Conservation (phyloP, 1,284 basidiomycete genomes). For the Amylostereum chailletii region DNA sequence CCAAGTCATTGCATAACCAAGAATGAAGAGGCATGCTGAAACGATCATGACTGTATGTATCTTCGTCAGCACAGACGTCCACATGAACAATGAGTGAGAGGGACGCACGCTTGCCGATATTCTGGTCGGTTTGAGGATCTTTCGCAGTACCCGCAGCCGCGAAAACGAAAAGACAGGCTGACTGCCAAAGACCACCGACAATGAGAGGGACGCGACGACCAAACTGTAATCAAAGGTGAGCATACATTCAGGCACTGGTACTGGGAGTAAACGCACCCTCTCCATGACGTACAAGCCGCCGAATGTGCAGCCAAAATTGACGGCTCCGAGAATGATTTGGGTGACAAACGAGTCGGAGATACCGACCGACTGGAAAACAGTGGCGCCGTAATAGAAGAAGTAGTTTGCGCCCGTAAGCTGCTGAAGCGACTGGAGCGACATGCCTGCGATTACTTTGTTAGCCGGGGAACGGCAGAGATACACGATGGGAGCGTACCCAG, state of each 20-base stretch:
- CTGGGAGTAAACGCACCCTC: constrained; percentile 27
- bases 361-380: constrained; percentile 62
- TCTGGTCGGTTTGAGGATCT: constrained; percentile 37
- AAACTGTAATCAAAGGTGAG: constrained; percentile 28
- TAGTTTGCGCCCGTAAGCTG: constrained; percentile 70
- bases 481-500: constrained; percentile 27
- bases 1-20: constrained; percentile 74
- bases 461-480: constrained; percentile 1
- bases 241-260: constrained; percentile 1
- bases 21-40: constrained; percentile 71
- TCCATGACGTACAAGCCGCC: constrained; percentile 66
- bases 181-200: constrained; percentile 66
- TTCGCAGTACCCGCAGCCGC: constrained; percentile 66
- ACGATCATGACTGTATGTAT: constrained; percentile 57
- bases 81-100: neutral
- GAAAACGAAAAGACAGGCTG: constrained; percentile 70
- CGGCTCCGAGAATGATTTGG: constrained; percentile 65
- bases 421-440: constrained; percentile 65
- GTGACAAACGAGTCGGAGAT: constrained; percentile 61
- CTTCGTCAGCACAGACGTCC: constrained; percentile 2
- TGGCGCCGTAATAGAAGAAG: constrained; percentile 68
- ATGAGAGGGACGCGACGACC: constrained; percentile 59
- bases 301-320: constrained; percentile 66
- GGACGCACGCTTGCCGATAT: constrained; percentile 43
- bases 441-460: constrained; percentile 24